Evolutionary conservation across 768 basidiomycete species (phyloP).

Genomic region (Paxillus ammoniavirescens): DNA sequence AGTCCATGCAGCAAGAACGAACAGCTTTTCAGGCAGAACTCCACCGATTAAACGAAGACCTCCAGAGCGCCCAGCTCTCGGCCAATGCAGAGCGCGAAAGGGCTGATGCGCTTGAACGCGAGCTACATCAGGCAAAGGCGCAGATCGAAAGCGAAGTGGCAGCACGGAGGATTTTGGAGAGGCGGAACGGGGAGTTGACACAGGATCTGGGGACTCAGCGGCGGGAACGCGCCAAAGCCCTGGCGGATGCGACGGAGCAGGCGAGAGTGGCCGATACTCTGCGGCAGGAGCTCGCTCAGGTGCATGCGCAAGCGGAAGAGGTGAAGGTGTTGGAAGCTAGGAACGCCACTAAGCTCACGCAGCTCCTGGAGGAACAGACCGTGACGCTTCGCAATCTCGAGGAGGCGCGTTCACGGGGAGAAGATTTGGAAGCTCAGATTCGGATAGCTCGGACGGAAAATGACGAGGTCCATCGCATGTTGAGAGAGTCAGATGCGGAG

Average conservation of each 20-base stretch:
- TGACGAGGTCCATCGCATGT: conserved; percentile 58
- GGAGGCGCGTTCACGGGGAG: conserved; percentile 70
- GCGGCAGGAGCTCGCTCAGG: conserved; percentile 62
- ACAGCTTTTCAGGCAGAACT: conserved; percentile 54
- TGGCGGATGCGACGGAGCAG: conserved; percentile 70
- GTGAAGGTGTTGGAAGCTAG: conserved; percentile 64
- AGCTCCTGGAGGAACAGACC: conserved; percentile 76
- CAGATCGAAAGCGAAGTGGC: conserved; percentile 63
- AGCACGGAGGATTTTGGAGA: conserved; percentile 62
- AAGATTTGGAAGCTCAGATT: conserved; percentile 75
- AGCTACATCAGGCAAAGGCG: conserved; percentile 58
- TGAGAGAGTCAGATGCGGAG: conserved; percentile 68
- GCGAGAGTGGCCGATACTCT: conserved; percentile 55
- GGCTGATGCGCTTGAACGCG: conserved; percentile 58
- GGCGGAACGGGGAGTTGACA: conserved; percentile 56
- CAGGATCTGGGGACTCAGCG: conserved; percentile 56
- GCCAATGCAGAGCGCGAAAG: conserved; percentile 47
- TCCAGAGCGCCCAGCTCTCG: conserved; percentile 40
- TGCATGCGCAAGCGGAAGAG: conserved; percentile 61
- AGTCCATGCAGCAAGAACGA: conserved; percentile 58
- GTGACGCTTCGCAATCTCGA: conserved; percentile 67
- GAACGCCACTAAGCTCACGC: conserved; percentile 60
- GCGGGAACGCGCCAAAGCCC: conserved; percentile 50
- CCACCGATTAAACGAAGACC: conserved; percentile 45
- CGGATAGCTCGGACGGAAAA: conserved; percentile 68